phyloP scores from a whole-genome alignment of 2,329 filamentous ascomycete species.

The Fusarium guadeloupense region DNA sequence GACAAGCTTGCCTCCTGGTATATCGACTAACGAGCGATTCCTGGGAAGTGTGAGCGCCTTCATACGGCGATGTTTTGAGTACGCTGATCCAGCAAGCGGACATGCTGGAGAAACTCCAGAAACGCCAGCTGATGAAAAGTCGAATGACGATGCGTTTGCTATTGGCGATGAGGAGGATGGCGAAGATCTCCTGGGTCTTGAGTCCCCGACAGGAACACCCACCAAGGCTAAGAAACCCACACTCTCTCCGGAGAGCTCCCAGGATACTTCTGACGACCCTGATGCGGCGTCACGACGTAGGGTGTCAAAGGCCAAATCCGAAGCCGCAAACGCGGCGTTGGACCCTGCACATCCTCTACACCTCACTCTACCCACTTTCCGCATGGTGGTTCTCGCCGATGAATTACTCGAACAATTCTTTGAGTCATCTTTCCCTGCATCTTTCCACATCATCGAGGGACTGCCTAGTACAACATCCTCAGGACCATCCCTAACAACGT shows the following conservation, averaged over 20 bases:
- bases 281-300: slow-evolving; percentile 43
- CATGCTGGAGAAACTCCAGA: slow-evolving; percentile 51
- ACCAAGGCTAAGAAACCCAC: slow-evolving; percentile 55
- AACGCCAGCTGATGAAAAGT: slow-evolving; percentile 33
- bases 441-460: slow-evolving; percentile 85
- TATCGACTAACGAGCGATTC: slow-evolving; percentile 84
- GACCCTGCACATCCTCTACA: slow-evolving; percentile 93
- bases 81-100: slow-evolving; percentile 84
- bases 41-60: slow-evolving; percentile 94
- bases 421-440: slow-evolving; percentile 92
- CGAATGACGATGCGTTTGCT: slow-evolving; percentile 67
- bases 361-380: slow-evolving; percentile 96
- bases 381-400: slow-evolving; percentile 97
- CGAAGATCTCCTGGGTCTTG: slow-evolving; percentile 69
- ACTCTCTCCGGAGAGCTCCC: slow-evolving; percentile 50
- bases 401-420: slow-evolving; percentile 97
- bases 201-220: slow-evolving; percentile 56
- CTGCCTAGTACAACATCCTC: slow-evolving; percentile 49
- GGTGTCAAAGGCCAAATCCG: slow-evolving; percentile 72
- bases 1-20: slow-evolving; percentile 56
- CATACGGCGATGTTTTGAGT: slow-evolving; percentile 96
- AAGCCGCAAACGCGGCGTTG: slow-evolving; percentile 86
- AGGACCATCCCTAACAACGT: slow-evolving; percentile 80
- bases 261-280: slow-evolving; percentile 12
- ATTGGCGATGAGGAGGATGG: slow-evolving; percentile 78